These are phyloP conservation scores for Wickerhamiella musiphila DNA, from an alignment of 805 yeast genomes.

Conservation along the genomic window DNA sequence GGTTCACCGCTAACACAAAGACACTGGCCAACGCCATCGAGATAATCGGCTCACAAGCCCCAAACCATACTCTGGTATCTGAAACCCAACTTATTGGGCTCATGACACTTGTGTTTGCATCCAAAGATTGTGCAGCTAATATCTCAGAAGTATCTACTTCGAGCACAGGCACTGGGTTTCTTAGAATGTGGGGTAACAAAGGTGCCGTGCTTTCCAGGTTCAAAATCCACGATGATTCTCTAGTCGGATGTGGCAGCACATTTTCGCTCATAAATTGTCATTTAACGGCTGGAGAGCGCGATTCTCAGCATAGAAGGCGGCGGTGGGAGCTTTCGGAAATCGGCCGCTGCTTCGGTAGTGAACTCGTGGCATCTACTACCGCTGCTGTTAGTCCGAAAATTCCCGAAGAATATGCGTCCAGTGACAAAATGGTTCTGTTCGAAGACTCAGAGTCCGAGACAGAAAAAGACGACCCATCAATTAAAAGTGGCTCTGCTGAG, in stretches of 20 bases:
- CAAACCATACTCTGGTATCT: slow-evolving; percentile 23
- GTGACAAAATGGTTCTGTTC: too few species aligned
- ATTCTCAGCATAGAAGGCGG: slow-evolving; percentile 24
- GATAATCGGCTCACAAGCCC: slow-evolving; percentile 13
- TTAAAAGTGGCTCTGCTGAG: too few species aligned
- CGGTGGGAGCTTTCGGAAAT: slow-evolving; percentile 30
- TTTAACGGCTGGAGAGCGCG: slow-evolving; percentile 28
- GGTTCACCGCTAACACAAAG: slow-evolving; percentile 19
- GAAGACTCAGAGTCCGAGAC: too few species aligned
- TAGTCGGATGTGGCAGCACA: slow-evolving; percentile 19
- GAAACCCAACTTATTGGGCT: slow-evolving; percentile 36
- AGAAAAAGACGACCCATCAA: too few species aligned
- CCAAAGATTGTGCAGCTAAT: slow-evolving; percentile 21
- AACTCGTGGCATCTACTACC: too few species aligned
- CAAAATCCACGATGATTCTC: slow-evolving; percentile 16
- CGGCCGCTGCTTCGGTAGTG: too few species aligned
- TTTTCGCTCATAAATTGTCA: slow-evolving; percentile 33
- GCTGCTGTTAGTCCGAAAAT: slow-evolving; percentile 24
- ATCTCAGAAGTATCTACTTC: slow-evolving; percentile 25
- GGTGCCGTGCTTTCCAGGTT: slow-evolving; percentile 37
- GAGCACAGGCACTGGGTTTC: slow-evolving; percentile 39
- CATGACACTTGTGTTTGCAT: slow-evolving; percentile 30
- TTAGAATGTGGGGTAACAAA: slow-evolving; percentile 43
- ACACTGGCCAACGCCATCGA: slow-evolving; percentile 7
- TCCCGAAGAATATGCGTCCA: too few species aligned